A percentile compares a stretch with the other conserved stretches of the same genome.
Conservation (phyloP, 352 stramenopile genomes). For the Phytophthora fragariae region DNA sequence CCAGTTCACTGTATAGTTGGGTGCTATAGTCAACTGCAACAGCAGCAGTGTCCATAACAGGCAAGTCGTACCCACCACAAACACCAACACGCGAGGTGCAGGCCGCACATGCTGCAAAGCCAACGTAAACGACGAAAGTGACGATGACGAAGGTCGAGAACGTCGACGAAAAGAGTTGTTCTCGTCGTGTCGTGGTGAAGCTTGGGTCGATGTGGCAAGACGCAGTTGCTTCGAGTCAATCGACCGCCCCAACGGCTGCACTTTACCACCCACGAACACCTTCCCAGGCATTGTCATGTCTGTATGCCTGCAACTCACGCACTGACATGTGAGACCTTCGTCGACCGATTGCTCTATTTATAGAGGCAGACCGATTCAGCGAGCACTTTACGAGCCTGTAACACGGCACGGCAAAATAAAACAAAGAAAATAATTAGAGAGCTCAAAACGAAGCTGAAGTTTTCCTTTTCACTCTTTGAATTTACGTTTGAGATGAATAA, state of each 20-base stretch:
- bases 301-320: background rate
- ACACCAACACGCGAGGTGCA: conserved; percentile 1
- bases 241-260: background rate
- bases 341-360: background rate
- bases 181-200: background rate
- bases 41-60: conserved; percentile 33
- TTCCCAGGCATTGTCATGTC: background rate
- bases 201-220: background rate
- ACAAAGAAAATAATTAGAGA: too few species aligned
- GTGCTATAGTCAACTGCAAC: conserved; percentile 20
- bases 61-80: conserved; percentile 7
- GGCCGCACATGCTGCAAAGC: background rate
- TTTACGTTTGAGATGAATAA: conserved; percentile 36
- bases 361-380: background rate
- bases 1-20: conserved; percentile 28
- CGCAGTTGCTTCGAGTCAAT: background rate
- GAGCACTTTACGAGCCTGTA: too few species aligned
- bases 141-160: background rate
- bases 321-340: background rate
- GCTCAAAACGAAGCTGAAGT: too few species aligned
- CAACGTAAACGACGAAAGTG: background rate
- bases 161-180: background rate
- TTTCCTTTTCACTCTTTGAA: background rate
- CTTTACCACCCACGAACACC: background rate
- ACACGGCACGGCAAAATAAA: too few species aligned